Conservation (phyloP, 768 basidiomycete species). For the Obba rivulosa region DNA sequence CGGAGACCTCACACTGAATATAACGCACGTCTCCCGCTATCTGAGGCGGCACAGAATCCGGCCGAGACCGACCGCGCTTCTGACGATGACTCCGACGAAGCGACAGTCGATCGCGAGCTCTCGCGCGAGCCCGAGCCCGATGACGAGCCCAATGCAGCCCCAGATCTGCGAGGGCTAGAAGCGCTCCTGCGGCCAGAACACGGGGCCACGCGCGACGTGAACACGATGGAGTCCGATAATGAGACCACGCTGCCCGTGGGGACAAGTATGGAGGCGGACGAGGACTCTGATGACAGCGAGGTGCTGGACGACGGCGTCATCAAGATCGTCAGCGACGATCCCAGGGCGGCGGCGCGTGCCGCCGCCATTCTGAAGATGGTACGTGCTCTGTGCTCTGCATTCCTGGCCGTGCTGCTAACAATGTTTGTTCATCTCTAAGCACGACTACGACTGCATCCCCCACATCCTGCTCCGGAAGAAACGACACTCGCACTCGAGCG, state of each 20-base stretch:
- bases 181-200: constrained; percentile 5
- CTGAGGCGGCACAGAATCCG: not conserved
- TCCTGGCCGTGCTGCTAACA: constrained; percentile 1
- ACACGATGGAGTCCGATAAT: constrained; percentile 12
- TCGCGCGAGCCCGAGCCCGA: constrained; percentile 22
- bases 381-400: constrained; percentile 16
- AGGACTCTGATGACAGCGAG: constrained; percentile 23
- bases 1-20: no score
- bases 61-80: constrained; percentile 6
- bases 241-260: constrained; percentile 12
- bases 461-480: constrained; percentile 26
- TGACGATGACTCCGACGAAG: constrained; percentile 20
- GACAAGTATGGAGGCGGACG: constrained; percentile 11
- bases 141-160: constrained; percentile 15
- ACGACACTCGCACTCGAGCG: constrained; percentile 12
- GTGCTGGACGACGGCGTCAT: constrained; percentile 57
- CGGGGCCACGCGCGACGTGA: not conserved
- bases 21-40: no score
- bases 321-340: constrained; percentile 81
- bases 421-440: constrained; percentile 34
- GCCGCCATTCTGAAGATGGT: constrained; percentile 90
- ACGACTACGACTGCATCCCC: constrained; percentile 83
- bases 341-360: constrained; percentile 84
- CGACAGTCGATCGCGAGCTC: constrained; percentile 31
- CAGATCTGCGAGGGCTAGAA: constrained; percentile 1